These are phyloP conservation scores for Adiantum capillusveneris DNA, from an alignment of 75 land plant species.

Conservation along the genomic window DNA sequence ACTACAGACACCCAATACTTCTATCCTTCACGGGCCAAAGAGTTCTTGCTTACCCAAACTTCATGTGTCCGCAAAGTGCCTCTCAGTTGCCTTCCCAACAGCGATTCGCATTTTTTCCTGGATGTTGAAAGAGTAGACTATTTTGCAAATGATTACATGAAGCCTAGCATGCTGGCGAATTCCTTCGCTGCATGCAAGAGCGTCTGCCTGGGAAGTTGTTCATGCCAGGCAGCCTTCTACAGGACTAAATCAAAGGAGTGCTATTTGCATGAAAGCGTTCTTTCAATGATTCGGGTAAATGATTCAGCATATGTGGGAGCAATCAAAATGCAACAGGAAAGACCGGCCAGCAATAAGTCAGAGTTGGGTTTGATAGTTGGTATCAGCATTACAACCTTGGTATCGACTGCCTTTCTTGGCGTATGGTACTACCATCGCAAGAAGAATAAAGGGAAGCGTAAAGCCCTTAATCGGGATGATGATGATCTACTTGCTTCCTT, in stretches of 20 bases:
- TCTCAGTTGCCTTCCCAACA: too few relatives aligned
- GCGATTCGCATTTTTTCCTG: too few relatives aligned
- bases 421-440: too few relatives aligned
- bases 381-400: too few relatives aligned
- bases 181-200: conserved; percentile 5
- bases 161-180: background rate
- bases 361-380: too few relatives aligned
- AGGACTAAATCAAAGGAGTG: conserved; percentile 1
- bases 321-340: background rate
- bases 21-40: background rate
- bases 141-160: conserved; percentile 6
- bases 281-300: background rate
- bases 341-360: too few relatives aligned
- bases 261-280: conserved; percentile 15
- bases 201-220: conserved; percentile 4
- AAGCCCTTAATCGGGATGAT: background rate
- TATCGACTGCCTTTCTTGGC: too few relatives aligned
- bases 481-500: conserved; percentile 2
- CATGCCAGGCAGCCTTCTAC: conserved; percentile 15
- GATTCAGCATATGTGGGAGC: background rate
- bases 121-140: conserved; percentile 2
- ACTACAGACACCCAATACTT: background rate
- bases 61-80: too few relatives aligned
- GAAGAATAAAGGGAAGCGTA: background rate
- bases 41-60: too few relatives aligned